phyloP scores from a whole-genome alignment of 2,329 filamentous ascomycete genomes.

The Byssoonygena ceratinophila region DNA sequence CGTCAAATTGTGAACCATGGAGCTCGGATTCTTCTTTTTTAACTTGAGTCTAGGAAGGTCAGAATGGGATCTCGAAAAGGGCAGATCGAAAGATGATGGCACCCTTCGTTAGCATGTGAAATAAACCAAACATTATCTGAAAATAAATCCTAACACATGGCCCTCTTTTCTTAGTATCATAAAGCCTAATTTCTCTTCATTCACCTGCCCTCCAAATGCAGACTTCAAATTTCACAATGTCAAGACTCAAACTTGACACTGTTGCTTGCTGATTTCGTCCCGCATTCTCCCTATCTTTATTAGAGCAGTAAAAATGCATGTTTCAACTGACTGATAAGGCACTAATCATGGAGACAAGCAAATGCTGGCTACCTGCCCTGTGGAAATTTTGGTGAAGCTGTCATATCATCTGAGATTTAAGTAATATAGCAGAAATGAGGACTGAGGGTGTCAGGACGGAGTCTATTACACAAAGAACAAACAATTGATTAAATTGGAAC shows the following conservation, averaged over 20 bases:
- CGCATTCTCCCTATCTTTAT: conserved; percentile 25
- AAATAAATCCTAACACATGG: background rate
- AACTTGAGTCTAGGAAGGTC: background rate
- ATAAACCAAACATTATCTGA: background rate
- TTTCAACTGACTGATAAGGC: too few relatives aligned
- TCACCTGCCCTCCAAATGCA: conserved; percentile 24
- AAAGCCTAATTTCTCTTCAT: background rate
- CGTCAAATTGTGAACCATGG: background rate
- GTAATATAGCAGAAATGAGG: too few relatives aligned
- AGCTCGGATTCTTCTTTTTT: background rate
- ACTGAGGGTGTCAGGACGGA: too few relatives aligned
- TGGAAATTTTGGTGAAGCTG: too few relatives aligned
- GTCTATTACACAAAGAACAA: too few relatives aligned
- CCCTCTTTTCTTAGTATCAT: background rate
- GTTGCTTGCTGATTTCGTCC: conserved; percentile 30
- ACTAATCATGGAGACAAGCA: too few relatives aligned
- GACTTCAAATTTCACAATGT: conserved; percentile 33
- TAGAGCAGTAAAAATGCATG: too few relatives aligned
- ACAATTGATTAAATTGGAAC: too few relatives aligned
- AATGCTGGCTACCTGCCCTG: too few relatives aligned
- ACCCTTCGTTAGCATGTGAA: background rate
- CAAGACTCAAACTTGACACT: conserved; percentile 38
- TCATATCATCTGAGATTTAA: too few relatives aligned
- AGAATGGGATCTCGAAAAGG: conserved; percentile 1
- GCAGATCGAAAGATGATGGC: background rate